A percentile compares a stretch with the other conserved stretches of the same genome.
phyloP scores from a whole-genome alignment of 2,329 filamentous ascomycete species.

The Penicillium frequentans region DNA sequence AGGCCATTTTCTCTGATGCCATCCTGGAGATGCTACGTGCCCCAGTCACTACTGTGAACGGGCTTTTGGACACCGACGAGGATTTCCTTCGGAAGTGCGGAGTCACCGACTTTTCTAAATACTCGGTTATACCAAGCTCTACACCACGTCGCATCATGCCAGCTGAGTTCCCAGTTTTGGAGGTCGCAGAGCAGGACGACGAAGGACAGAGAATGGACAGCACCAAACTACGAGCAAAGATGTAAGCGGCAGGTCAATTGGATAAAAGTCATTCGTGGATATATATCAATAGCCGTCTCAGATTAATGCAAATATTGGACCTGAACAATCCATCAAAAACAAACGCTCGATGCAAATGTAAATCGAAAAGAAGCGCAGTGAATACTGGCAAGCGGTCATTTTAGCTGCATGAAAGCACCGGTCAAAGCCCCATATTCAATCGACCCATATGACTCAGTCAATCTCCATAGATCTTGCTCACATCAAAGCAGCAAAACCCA shows the following conservation, averaged over 20 bases:
- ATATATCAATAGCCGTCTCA: neutral
- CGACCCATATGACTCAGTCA: neutral
- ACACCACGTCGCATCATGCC: slow-evolving; percentile 78
- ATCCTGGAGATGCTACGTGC: slow-evolving; percentile 69
- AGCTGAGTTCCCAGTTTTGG: slow-evolving; percentile 63
- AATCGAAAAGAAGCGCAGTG: neutral
- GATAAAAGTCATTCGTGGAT: neutral
- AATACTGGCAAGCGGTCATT: neutral
- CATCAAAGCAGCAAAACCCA: slow-evolving; percentile 57
- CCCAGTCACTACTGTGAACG: slow-evolving; percentile 64
- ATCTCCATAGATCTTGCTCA: slow-evolving; percentile 26
- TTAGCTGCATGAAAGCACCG: too few species aligned
- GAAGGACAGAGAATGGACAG: slow-evolving; percentile 74
- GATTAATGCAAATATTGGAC: slow-evolving; percentile 1
- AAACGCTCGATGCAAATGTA: neutral
- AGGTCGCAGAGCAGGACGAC: slow-evolving; percentile 75
- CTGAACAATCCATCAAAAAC: neutral
- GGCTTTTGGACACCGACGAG: slow-evolving; percentile 72
- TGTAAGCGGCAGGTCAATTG: neutral
- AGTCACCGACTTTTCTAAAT: slow-evolving; percentile 70
- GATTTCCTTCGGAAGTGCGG: slow-evolving; percentile 71
- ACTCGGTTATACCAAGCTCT: slow-evolving; percentile 65
- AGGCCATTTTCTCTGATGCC: slow-evolving; percentile 75
- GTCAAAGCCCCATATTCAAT: neutral
- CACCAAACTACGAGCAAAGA: slow-evolving; percentile 29